Conservation (phyloP, 2,329 filamentous ascomycete genomes). For the Diaporthe batatas region DNA sequence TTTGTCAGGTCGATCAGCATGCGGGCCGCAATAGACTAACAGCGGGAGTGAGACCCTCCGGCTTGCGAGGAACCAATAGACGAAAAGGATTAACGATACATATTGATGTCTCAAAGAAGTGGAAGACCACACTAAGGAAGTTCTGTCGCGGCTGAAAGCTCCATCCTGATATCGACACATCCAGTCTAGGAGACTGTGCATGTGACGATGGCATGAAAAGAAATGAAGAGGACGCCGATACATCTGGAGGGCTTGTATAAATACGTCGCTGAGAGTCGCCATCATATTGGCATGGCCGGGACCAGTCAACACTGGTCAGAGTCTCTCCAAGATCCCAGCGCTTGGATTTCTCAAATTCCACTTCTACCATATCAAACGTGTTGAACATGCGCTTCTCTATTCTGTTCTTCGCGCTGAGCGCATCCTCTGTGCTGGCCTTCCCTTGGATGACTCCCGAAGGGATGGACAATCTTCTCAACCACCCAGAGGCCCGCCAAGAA, state of each 20-base stretch:
- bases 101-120: neutral
- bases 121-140: neutral
- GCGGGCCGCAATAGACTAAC: slow-evolving; percentile 12
- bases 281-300: neutral
- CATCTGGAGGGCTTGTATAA: neutral
- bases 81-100: neutral
- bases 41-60: neutral
- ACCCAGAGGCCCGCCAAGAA: slow-evolving; percentile 40
- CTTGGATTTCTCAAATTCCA: too few species aligned
- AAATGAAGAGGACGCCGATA: neutral
- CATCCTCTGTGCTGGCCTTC: slow-evolving; percentile 32
- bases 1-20: neutral
- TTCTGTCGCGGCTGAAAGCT: neutral
- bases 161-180: neutral
- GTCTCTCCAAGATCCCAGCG: neutral
- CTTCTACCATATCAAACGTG: too few species aligned
- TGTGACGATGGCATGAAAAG: neutral
- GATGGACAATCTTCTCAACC: slow-evolving; percentile 40
- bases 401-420: slow-evolving; percentile 34
- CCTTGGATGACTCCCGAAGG: slow-evolving; percentile 42
- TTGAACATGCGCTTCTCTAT: slow-evolving; percentile 28
- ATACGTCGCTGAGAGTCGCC: neutral
- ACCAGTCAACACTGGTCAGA: too few species aligned
- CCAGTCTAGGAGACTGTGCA: neutral
- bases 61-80: neutral